A percentile compares a stretch with the other conserved stretches of the same genome.
Evolutionary conservation across 352 stramenopile species (phyloP).

Genomic region (Pythium monospermum): DNA sequence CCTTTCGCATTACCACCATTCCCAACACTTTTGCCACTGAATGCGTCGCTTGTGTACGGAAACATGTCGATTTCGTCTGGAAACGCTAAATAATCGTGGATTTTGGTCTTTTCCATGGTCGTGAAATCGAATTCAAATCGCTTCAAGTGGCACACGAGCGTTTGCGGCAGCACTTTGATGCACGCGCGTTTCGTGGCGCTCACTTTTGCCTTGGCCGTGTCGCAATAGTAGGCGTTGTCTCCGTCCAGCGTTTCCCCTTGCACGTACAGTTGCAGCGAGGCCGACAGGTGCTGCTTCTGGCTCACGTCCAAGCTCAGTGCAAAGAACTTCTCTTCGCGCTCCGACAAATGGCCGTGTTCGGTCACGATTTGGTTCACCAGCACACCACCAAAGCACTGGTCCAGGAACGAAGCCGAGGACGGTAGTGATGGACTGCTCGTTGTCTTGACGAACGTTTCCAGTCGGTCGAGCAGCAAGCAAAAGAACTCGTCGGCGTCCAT

Average conservation of each 20-base stretch:
- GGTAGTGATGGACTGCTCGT: neutral
- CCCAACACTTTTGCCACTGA: constrained; percentile 8
- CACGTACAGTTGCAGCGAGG: constrained; percentile 67
- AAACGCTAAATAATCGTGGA: constrained; percentile 84
- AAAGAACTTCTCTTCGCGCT: constrained; percentile 83
- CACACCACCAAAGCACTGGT: constrained; percentile 63
- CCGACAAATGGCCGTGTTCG: constrained; percentile 66
- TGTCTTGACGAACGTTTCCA: constrained; percentile 49
- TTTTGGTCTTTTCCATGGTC: constrained; percentile 85
- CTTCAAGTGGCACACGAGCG: constrained; percentile 81
- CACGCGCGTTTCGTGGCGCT: constrained; percentile 78
- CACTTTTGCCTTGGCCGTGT: constrained; percentile 63
- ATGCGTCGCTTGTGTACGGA: constrained; percentile 81
- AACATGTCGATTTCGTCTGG: constrained; percentile 87
- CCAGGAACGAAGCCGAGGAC: constrained; percentile 27
- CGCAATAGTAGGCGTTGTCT: constrained; percentile 79
- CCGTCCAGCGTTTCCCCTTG: constrained; percentile 69
- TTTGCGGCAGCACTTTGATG: constrained; percentile 72
- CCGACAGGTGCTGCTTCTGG: constrained; percentile 53
- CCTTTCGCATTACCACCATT: no score
- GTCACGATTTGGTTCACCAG: constrained; percentile 84
- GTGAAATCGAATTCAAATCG: constrained; percentile 90
- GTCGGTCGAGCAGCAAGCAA: constrained; percentile 62
- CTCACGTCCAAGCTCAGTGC: constrained; percentile 76
- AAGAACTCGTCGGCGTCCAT: constrained; percentile 87